phyloP scores from a whole-genome alignment of 2,329 filamentous ascomycete species.

The Phyllosticta paracitricarpa region DNA sequence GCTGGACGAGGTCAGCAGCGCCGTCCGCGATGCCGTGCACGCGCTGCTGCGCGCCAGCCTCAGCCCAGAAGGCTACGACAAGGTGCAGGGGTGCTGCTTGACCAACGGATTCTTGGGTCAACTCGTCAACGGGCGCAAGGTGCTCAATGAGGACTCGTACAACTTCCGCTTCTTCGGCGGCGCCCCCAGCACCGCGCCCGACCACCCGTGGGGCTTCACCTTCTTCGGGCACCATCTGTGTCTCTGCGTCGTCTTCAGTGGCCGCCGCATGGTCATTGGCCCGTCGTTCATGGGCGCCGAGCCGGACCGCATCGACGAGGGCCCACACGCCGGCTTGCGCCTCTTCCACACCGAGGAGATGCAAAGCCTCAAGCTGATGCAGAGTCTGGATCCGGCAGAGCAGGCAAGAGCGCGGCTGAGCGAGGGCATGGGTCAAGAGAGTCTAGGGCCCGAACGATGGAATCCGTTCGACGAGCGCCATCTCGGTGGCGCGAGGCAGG shows the following conservation, averaged over 20 bases:
- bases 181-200: slow-evolving; percentile 33
- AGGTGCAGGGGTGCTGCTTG: slow-evolving; percentile 41
- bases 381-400: slow-evolving; percentile 40
- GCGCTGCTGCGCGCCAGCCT: slow-evolving; percentile 48
- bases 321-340: slow-evolving; percentile 51
- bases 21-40: slow-evolving; percentile 24
- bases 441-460: slow-evolving; percentile 51
- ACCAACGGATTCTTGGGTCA: slow-evolving; percentile 68
- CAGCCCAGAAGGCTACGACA: slow-evolving; percentile 60
- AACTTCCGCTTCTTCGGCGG: slow-evolving; percentile 63
- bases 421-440: slow-evolving; percentile 20
- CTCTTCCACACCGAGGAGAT: slow-evolving; percentile 57
- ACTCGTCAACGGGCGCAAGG: slow-evolving; percentile 48
- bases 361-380: slow-evolving; percentile 60
- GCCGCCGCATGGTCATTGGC: slow-evolving; percentile 54
- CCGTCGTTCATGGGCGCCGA: slow-evolving; percentile 76
- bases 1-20: slow-evolving; percentile 2
- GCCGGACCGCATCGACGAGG: slow-evolving; percentile 62
- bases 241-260: slow-evolving; percentile 58
- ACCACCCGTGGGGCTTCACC: slow-evolving; percentile 57
- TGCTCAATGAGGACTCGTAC: slow-evolving; percentile 69
- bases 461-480: slow-evolving; percentile 75
- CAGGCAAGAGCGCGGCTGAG: slow-evolving; percentile 44
- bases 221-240: slow-evolving; percentile 75
- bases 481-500: slow-evolving; percentile 65